Evolutionary conservation across 192 early-diverging fungal genomes (phyloP).

Genomic region (Fimicolochytrium jonesii): DNA sequence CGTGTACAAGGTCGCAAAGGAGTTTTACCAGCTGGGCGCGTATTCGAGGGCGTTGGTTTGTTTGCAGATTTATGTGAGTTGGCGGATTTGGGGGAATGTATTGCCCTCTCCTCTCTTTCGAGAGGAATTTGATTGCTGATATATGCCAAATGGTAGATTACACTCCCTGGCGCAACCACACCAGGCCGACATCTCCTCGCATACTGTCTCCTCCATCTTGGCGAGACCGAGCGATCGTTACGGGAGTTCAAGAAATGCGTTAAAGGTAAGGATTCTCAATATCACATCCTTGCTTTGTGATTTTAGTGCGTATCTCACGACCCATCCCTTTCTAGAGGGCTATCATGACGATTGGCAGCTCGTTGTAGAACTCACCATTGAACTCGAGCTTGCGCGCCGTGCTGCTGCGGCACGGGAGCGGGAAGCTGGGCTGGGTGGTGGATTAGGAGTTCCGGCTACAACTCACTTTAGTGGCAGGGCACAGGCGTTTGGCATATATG

Average conservation of each 20-base stretch:
- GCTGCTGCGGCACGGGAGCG: no score
- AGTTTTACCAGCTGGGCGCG: slow-evolving; percentile 60
- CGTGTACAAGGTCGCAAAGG: slow-evolving; percentile 53
- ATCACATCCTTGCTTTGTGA: background rate
- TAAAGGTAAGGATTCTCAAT: slow-evolving; percentile 32
- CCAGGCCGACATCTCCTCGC: slow-evolving; percentile 53
- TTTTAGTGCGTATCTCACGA: background rate
- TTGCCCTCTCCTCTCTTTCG: background rate
- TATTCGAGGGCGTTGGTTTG: slow-evolving; percentile 52
- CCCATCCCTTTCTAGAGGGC: slow-evolving; percentile 27
- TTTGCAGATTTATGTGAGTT: slow-evolving; percentile 52
- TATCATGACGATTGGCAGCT: slow-evolving; percentile 60
- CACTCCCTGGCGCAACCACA: slow-evolving; percentile 42
- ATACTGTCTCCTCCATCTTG: slow-evolving; percentile 56
- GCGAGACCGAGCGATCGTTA: slow-evolving; percentile 47
- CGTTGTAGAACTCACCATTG: slow-evolving; percentile 56
- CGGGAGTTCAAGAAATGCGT: slow-evolving; percentile 60
- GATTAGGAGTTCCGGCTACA: no score
- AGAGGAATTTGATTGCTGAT: background rate
- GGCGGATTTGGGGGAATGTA: background rate
- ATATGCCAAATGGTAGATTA: slow-evolving; percentile 26
- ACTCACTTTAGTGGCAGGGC: no score
- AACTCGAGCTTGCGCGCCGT: slow-evolving; percentile 45
- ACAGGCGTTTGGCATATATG: no score
- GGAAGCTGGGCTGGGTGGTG: no score